Conservation (phyloP, 352 stramenopile species). For the Phytophthora brassicae region DNA sequence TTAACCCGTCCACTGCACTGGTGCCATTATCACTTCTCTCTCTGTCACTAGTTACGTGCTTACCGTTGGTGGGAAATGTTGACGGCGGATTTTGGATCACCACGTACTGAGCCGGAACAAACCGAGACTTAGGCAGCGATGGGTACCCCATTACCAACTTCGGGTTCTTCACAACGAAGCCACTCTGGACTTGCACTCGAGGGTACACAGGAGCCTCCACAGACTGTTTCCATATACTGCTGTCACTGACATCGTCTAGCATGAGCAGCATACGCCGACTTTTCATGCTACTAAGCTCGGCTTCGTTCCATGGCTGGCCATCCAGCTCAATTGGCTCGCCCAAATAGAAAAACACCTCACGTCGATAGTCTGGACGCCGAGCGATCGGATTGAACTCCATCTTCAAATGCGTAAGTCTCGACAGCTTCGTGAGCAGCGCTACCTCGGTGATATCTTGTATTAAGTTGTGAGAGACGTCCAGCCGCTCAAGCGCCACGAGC, state of each 20-base stretch:
- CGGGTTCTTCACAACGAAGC: constrained; percentile 23
- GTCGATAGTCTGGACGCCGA: constrained; percentile 68
- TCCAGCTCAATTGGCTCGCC: constrained; percentile 70
- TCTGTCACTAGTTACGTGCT: constrained; percentile 1
- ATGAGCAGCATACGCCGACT: constrained; percentile 50
- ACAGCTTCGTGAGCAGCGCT: constrained; percentile 49
- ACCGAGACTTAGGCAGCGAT: constrained; percentile 20
- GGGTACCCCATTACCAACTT: constrained; percentile 54
- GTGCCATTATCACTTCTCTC: background rate
- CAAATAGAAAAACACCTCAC: constrained; percentile 82
- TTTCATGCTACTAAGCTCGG: constrained; percentile 77
- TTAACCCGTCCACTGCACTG: background rate
- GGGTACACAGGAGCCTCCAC: constrained; percentile 27
- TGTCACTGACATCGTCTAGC: constrained; percentile 4
- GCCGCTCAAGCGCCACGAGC: constrained; percentile 42
- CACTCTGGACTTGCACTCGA: constrained; percentile 19
- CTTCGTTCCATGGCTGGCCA: constrained; percentile 51
- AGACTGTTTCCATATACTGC: constrained; percentile 27
- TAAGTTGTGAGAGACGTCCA: constrained; percentile 77
- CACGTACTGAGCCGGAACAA: constrained; percentile 37
- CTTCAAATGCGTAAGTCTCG: constrained; percentile 44
- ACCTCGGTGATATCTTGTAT: constrained; percentile 57
- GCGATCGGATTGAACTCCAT: constrained; percentile 80
- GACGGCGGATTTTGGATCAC: constrained; percentile 52
- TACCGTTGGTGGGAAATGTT: constrained; percentile 27